These are phyloP conservation scores for Taiozyma sp. DNA, from an alignment of 1,139 yeast genomes.

Conservation along the genomic window DNA sequence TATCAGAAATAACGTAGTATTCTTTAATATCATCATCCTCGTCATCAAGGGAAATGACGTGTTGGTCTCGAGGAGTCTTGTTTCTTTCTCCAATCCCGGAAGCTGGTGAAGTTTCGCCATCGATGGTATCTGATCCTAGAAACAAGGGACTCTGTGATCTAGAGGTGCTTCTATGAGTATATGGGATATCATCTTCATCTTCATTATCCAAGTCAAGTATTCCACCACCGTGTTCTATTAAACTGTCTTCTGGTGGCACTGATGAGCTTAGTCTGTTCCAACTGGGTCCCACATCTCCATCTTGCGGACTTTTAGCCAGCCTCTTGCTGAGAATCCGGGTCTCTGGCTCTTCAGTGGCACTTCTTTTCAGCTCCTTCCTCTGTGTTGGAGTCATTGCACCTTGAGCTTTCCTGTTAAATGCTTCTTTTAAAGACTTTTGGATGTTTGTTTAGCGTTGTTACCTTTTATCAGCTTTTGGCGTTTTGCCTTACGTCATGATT, in stretches of 20 bases:
- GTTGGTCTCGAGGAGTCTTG: background rate
- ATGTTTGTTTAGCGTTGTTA: too few species aligned
- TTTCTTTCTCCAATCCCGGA: background rate
- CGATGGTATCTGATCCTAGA: conserved; percentile 3
- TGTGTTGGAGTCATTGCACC: background rate
- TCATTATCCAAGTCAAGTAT: conserved; percentile 7
- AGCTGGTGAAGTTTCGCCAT: background rate
- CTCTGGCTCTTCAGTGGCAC: background rate
- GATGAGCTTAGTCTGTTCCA: background rate
- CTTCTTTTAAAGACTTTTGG: too few species aligned
- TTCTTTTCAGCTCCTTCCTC: background rate
- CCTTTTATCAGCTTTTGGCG: too few species aligned
- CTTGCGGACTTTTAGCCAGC: background rate
- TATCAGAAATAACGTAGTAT: conserved; percentile 18
- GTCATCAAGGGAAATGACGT: background rate
- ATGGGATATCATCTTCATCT: conserved; percentile 24
- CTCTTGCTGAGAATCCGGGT: background rate
- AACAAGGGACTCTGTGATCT: conserved; percentile 18
- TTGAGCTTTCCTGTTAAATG: too few species aligned
- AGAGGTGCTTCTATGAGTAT: conserved; percentile 15
- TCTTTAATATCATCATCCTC: conserved; percentile 12
- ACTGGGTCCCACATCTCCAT: background rate
- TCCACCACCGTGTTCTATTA: background rate
- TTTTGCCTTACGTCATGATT: too few species aligned
- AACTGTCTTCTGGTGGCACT: background rate